Evolutionary conservation across 2,329 filamentous ascomycete genomes (phyloP).

Genomic region (Microcera coccophila): DNA sequence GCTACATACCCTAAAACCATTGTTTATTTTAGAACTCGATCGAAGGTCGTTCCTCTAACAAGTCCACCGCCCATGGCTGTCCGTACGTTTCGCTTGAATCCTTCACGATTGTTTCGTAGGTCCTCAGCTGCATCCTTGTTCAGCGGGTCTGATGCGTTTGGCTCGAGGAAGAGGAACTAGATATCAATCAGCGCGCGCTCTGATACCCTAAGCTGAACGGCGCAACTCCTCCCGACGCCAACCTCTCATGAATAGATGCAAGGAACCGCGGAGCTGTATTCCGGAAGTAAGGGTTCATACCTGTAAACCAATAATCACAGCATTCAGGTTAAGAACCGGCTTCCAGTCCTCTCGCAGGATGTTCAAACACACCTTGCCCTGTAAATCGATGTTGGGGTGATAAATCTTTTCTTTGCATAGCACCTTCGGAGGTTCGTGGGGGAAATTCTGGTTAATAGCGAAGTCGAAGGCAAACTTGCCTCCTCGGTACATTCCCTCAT

Average conservation of each 20-base stretch:
- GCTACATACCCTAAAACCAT: neutral
- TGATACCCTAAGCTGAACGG: too few species aligned
- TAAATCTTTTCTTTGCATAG: conserved; percentile 98
- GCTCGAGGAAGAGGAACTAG: conserved; percentile 94
- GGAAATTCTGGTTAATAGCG: conserved; percentile 89
- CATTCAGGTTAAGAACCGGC: conserved; percentile 93
- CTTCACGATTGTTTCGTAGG: conserved; percentile 76
- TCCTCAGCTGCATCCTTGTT: conserved; percentile 98
- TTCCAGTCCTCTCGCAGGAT: conserved; percentile 99
- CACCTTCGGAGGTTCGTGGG: conserved; percentile 95
- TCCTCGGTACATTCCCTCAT: conserved; percentile 84
- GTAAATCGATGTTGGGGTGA: conserved; percentile 96
- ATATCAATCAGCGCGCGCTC: too few species aligned
- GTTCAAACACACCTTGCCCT: conserved; percentile 97
- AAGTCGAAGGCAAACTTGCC: conserved; percentile 89
- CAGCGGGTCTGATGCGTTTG: conserved; percentile 93
- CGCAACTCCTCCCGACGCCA: too few species aligned
- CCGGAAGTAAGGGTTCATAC: conserved; percentile 41
- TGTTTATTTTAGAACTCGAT: conserved; percentile 67
- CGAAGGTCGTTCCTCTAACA: conserved; percentile 70
- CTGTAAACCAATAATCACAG: conserved; percentile 91
- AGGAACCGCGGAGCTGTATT: too few species aligned
- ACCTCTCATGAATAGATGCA: too few species aligned
- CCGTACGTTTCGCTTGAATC: conserved; percentile 87
- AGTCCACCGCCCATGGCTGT: conserved; percentile 75